Evolutionary conservation across 257 asterid genomes (phyloP).

Genomic region (Ilex aquifolium): DNA sequence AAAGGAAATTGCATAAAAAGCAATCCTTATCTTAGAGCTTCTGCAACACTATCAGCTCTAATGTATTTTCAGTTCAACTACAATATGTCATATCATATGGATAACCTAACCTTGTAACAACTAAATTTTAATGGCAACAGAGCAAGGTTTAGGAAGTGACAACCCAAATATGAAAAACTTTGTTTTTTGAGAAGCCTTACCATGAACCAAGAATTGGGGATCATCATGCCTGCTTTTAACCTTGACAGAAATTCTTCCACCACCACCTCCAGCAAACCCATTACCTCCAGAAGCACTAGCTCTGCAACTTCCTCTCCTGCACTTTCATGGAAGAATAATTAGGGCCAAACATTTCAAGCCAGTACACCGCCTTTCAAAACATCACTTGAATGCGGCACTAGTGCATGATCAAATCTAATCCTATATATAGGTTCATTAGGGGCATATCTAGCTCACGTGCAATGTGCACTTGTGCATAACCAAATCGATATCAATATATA

Average conservation of each 20-base stretch:
- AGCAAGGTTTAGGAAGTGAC: constrained; percentile 11
- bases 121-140: not conserved
- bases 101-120: too few species aligned
- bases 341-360: not conserved
- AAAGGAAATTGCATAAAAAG: too few species aligned
- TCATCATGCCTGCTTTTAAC: constrained; percentile 74
- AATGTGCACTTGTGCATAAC: too few species aligned
- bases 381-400: too few species aligned
- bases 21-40: too few species aligned
- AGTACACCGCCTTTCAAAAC: not conserved
- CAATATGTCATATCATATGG: too few species aligned
- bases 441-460: too few species aligned
- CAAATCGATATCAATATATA: too few species aligned
- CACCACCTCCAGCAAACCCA: constrained; percentile 97
- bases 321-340: constrained; percentile 19
- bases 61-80: too few species aligned
- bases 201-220: constrained; percentile 57
- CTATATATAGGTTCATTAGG: too few species aligned
- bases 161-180: constrained; percentile 8
- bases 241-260: constrained; percentile 80
- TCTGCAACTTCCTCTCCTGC: constrained; percentile 82
- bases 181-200: constrained; percentile 34
- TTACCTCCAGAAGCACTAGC: constrained; percentile 82
- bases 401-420: too few species aligned
- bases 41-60: too few species aligned